Base-by-base conservation (phyloP, 2,329 filamentous ascomycete genomes). In the Xylariales sp. region DNA sequence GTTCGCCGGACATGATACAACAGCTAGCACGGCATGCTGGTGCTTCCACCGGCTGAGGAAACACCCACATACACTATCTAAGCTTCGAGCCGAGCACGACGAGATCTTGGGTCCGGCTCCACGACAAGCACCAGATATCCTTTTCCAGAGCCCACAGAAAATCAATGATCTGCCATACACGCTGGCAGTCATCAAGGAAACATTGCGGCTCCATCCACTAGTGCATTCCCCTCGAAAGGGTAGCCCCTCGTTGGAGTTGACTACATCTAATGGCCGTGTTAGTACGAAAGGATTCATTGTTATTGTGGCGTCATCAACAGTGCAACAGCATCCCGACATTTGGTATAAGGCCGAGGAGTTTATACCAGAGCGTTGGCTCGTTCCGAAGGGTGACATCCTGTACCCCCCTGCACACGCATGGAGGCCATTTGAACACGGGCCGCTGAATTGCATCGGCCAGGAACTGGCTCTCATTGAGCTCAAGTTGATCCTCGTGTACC, bases 1-100 rank as follows among this genome's bases (percentile, higher is more conserved):
- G 2, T 49, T 54, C 20, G 52, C 49, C 3, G 53, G 55, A 5
- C 52, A 53, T 28, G 53, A 56, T 36, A 56, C 55, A 14, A 54
- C 52, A 0, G 47, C 46, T 17, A 46, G 34, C 15, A 51, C 48
- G 6, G 41, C 54, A 3, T 37, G 34, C 16, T 37, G n/a, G 6
- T 13, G 20, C 7, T 16, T 29, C 6, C 28, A 37, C 11, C 11
- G 8, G 10, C 34, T 37, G 5, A 15, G 29, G 16, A 25, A 37
- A n/a, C 8, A 37, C 1, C 34, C 34, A 2, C 16, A 15, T 11
- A 29, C 24, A 11, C 8, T 29, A 17, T 15, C 11, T 1, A 38
- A 25, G 8, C 5, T 38, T 5, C 28, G 36, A 14, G 6, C 5
- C 8, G 36, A 38, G 29, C 36, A 38, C 7, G 16, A 38, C 4